Evolutionary conservation across 768 basidiomycete species (phyloP), one percentile per base, ranked within the genome.

Genomic region (Russula emetica): DNA sequence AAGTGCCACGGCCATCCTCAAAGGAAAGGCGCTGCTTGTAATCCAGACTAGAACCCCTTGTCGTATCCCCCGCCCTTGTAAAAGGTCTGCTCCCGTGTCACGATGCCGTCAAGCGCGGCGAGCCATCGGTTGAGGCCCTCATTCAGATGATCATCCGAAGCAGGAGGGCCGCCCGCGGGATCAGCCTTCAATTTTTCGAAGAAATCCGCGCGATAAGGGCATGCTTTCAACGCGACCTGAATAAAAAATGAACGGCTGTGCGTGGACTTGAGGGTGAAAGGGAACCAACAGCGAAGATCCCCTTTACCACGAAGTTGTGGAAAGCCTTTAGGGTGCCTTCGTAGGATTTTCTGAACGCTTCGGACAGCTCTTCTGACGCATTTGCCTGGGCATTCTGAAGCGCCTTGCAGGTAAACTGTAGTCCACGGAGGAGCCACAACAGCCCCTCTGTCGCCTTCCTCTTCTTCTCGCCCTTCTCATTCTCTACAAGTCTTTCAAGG

Each of bases 391-490:
- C 83, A 51, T 80, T 77, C 67, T 88, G 82, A 28, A 99, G 83
- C 0, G 90, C 90, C 61, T 83, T 79, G 76, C 87, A 85, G 38
- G 96, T 99, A 79, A 99, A 99, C 32, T 85, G 83, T 58, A 95
- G 83, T 3, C 94, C 97, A 34, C 94, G 86, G 54, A 94, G 81
- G 55, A 99, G 83, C 97, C 97, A 99, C 76, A 98, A 77, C 60
- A 98, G 82, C 18, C 93, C 94, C 71, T 95, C 88, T 0, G 95
- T 97, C 2, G 96, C 93, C 0, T 83, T 82, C 18, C 84, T 82
- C 75, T 94, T 94, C 82, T 94, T 92, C 76, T 93, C 90, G 26
- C 76, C 76, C 74, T 90, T 87, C 76, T 98, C 97, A 70, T 88
- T 88, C 71, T 81, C 80, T 5, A 94, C 86, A 30, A 99, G 84